A percentile compares a stretch with the other conserved stretches of the same genome.
phyloP scores from a whole-genome alignment of 495 filamentous ascomycete species.

The Geopyxis carbonaria region DNA sequence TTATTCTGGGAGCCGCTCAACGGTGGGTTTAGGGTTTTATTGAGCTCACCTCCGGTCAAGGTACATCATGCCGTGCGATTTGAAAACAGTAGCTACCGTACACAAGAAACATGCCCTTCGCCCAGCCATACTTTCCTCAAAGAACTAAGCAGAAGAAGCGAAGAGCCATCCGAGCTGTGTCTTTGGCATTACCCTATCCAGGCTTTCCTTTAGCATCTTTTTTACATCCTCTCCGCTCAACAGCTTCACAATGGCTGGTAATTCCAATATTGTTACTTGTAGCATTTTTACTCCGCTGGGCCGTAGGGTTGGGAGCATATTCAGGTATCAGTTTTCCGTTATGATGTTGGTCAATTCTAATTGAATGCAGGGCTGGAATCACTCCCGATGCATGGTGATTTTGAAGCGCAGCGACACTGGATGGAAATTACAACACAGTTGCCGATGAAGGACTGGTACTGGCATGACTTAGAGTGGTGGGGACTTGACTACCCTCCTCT shows the following conservation, averaged over 20 bases:
- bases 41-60: too few species aligned
- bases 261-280: slow-evolving; percentile 75
- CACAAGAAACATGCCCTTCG: too few species aligned
- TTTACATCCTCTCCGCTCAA: slow-evolving; percentile 72
- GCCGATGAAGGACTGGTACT: slow-evolving; percentile 89
- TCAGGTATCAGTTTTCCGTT: slow-evolving; percentile 43
- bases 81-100: too few species aligned
- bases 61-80: too few species aligned
- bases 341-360: neutral
- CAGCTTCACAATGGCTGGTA: slow-evolving; percentile 81
- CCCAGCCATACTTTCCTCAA: too few species aligned
- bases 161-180: too few species aligned
- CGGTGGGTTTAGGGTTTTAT: too few species aligned
- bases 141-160: too few species aligned
- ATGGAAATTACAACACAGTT: slow-evolving; percentile 89
- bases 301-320: slow-evolving; percentile 80
- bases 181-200: slow-evolving; percentile 33
- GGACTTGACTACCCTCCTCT: slow-evolving; percentile 93
- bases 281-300: slow-evolving; percentile 85
- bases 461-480: slow-evolving; percentile 93
- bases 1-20: too few species aligned
- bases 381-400: slow-evolving; percentile 89
- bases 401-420: slow-evolving; percentile 95
- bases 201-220: slow-evolving; percentile 81
- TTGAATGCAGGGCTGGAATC: slow-evolving; percentile 16